phyloP scores from a whole-genome alignment of 2,329 filamentous ascomycete species.

The Fusarium foetens region DNA sequence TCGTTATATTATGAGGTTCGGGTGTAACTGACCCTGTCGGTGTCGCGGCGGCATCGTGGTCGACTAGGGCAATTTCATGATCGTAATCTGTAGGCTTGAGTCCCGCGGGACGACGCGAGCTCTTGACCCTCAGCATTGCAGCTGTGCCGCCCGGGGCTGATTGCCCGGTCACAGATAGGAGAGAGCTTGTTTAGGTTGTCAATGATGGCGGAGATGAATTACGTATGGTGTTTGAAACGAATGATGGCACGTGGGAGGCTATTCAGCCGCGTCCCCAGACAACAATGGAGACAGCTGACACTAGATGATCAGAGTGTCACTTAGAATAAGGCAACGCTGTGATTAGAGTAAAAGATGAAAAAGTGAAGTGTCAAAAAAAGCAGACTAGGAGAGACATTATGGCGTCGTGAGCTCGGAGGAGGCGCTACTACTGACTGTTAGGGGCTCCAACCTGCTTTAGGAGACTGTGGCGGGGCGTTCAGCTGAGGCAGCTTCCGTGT shows the following conservation, averaged over 20 bases:
- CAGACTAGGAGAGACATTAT: constrained; percentile 16
- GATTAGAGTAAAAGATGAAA: neutral
- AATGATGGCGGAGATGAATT: neutral
- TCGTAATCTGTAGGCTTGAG: constrained; percentile 72
- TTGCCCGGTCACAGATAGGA: constrained; percentile 20
- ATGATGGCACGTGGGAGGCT: neutral
- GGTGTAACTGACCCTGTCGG: constrained; percentile 32
- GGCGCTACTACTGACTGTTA: constrained; percentile 35
- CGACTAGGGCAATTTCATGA: constrained; percentile 76
- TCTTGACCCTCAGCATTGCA: constrained; percentile 52
- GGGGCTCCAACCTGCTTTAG: constrained; percentile 35
- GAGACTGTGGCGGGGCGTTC: constrained; percentile 26
- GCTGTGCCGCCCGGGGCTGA: constrained; percentile 26
- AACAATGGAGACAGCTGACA: neutral
- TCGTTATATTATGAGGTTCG: constrained; percentile 32
- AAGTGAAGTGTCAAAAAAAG: constrained; percentile 6
- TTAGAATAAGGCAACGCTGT: constrained; percentile 3
- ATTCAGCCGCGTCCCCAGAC: neutral
- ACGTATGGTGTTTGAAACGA: constrained; percentile 12
- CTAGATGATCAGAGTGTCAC: neutral
- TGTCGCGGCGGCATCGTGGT: constrained; percentile 56
- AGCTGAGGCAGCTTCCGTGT: constrained; percentile 32
- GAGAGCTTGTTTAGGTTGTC: constrained; percentile 2
- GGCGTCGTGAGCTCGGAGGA: constrained; percentile 33
- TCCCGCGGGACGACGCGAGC: constrained; percentile 64